Conservation (phyloP, 768 basidiomycete species). For the Boletales sp. region DNA sequence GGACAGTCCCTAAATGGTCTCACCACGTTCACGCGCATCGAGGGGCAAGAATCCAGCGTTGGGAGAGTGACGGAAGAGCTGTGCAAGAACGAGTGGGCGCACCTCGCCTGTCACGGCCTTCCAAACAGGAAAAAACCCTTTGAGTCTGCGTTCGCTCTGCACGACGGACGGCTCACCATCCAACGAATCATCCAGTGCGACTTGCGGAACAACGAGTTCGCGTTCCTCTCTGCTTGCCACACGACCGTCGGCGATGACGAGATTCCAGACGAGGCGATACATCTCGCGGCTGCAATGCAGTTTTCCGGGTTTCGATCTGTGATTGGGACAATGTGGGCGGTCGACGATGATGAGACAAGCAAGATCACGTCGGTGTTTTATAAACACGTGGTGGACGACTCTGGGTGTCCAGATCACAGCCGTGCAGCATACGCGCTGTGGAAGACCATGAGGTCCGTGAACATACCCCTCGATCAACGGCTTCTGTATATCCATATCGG, state of each 20-base stretch:
- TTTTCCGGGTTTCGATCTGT: conserved; percentile 21
- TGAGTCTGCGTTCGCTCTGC: conserved; percentile 6
- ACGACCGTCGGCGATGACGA: conserved; percentile 20
- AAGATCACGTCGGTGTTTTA: not conserved
- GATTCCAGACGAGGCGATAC: conserved; percentile 22
- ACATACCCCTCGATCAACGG: not conserved
- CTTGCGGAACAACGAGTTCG: conserved; percentile 4
- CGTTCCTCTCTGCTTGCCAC: conserved; percentile 23
- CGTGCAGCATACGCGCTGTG: not conserved
- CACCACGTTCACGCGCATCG: not conserved
- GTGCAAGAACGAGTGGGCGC: conserved; percentile 12
- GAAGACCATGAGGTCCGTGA: not conserved
- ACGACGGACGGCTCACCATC: not conserved
- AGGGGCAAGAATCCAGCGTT: not conserved
- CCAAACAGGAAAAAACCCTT: conserved; percentile 9
- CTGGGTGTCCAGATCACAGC: not conserved
- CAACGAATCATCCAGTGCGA: conserved; percentile 2
- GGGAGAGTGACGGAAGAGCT: not conserved
- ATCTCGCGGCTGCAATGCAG: conserved; percentile 23
- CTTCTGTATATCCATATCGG: not conserved
- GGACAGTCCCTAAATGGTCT: not conserved
- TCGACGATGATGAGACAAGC: not conserved
- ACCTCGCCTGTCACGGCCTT: conserved; percentile 21
- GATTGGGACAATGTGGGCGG: conserved; percentile 8
- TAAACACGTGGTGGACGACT: not conserved